Evolutionary conservation across 345 rosid genomes (phyloP).

Genomic region (Citrus mangshanensis): DNA sequence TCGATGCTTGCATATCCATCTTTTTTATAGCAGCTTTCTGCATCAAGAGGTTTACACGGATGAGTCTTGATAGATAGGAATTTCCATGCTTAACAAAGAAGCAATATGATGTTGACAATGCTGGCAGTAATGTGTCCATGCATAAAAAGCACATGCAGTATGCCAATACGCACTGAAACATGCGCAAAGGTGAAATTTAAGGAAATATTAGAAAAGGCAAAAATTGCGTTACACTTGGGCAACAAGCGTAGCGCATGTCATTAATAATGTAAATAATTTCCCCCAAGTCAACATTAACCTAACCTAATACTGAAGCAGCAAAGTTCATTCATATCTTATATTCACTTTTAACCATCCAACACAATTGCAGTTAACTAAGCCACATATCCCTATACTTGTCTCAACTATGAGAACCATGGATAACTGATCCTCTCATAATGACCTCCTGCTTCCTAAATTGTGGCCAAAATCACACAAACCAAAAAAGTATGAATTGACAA

Average conservation of each 20-base stretch:
- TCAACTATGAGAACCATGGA: background rate
- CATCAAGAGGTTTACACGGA: constrained; percentile 9
- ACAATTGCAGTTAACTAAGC: background rate
- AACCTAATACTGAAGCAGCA: background rate
- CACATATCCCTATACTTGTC: background rate
- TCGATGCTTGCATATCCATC: constrained; percentile 96
- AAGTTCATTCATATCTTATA: background rate
- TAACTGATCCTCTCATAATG: background rate
- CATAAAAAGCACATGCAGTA: background rate
- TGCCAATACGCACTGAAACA: background rate
- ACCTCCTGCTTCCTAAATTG: background rate
- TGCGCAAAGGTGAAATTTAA: background rate
- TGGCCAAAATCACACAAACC: background rate
- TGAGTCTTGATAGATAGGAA: background rate
- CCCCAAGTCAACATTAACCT: background rate
- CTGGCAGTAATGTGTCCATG: background rate
- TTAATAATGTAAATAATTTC: background rate
- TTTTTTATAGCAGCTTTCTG: constrained; percentile 98
- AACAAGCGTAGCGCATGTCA: background rate
- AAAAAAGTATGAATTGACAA: background rate
- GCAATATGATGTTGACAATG: background rate
- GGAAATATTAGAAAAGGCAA: background rate
- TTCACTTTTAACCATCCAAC: background rate
- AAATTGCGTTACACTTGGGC: background rate
- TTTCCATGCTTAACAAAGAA: constrained; percentile 6